These are phyloP conservation scores for Priceomyces fermenticarens DNA, from an alignment of 805 yeast genomes.

Conservation along the genomic window DNA sequence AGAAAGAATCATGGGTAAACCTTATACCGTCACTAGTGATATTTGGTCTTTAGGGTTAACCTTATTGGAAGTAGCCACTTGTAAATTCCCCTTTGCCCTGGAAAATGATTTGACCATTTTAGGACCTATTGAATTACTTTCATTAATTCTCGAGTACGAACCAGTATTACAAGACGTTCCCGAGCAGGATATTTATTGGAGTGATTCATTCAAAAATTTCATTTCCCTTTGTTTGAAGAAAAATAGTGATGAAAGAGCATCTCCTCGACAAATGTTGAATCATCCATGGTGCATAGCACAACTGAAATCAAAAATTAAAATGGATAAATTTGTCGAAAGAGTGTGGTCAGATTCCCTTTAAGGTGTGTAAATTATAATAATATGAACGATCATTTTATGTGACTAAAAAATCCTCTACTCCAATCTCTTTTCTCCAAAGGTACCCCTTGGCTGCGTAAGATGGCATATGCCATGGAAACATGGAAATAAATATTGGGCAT, in stretches of 20 bases:
- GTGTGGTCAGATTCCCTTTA: slow-evolving; percentile 51
- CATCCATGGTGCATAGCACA: slow-evolving; percentile 94
- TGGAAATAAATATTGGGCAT: slow-evolving; percentile 7
- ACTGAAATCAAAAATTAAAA: slow-evolving; percentile 65
- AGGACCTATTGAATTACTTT: slow-evolving; percentile 80
- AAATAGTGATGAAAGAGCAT: slow-evolving; percentile 76
- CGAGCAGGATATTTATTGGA: slow-evolving; percentile 73
- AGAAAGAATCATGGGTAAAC: slow-evolving; percentile 92
- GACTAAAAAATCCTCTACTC: too few species aligned
- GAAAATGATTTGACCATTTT: slow-evolving; percentile 25
- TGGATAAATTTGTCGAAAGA: slow-evolving; percentile 79
- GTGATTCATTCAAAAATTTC: slow-evolving; percentile 77
- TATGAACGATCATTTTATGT: too few species aligned
- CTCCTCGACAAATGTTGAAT: slow-evolving; percentile 87
- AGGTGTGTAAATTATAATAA: too few species aligned
- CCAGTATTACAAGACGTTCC: slow-evolving; percentile 81
- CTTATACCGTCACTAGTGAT: slow-evolving; percentile 92
- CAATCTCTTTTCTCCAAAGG: too few species aligned
- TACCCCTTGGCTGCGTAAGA: too few species aligned
- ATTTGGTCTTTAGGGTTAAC: slow-evolving; percentile 91
- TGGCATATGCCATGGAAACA: slow-evolving; percentile 3
- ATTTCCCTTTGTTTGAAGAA: slow-evolving; percentile 77
- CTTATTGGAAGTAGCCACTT: slow-evolving; percentile 85
- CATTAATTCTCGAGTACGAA: slow-evolving; percentile 75
- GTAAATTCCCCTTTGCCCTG: slow-evolving; percentile 71